phyloP scores from a whole-genome alignment of 139 green algal genomes.

The Limnomonas spitsbergensis region DNA sequence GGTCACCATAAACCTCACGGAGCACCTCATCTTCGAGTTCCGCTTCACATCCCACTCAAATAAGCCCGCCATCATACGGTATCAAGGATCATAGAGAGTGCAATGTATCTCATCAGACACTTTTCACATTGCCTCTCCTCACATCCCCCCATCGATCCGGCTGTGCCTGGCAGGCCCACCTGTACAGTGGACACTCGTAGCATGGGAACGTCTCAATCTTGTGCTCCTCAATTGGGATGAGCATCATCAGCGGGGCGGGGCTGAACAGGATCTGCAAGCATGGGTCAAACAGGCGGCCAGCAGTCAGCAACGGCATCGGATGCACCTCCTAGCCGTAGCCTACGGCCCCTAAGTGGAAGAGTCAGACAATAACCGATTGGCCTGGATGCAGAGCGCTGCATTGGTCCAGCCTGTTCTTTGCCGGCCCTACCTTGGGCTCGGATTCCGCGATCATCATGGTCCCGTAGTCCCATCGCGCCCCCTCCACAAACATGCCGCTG shows the following conservation, averaged over 20 bases:
- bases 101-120: too few species aligned
- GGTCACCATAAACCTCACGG: slow-evolving; percentile 49
- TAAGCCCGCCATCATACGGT: too few species aligned
- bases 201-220: slow-evolving; percentile 44
- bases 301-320: slow-evolving; percentile 39
- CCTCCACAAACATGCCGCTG: slow-evolving; percentile 77
- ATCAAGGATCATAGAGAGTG: too few species aligned
- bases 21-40: too few species aligned
- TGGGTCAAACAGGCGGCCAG: slow-evolving; percentile 39
- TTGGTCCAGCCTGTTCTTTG: not conserved
- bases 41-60: too few species aligned
- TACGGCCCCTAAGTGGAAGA: too few species aligned
- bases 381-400: not conserved
- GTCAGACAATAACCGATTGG: too few species aligned
- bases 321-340: too few species aligned
- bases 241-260: slow-evolving; percentile 56
- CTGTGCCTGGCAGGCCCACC: too few species aligned
- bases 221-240: slow-evolving; percentile 41
- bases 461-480: slow-evolving; percentile 55
- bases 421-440: slow-evolving; percentile 72
- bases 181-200: slow-evolving; percentile 72
- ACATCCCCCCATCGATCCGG: too few species aligned
- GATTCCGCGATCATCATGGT: slow-evolving; percentile 57
- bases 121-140: too few species aligned
- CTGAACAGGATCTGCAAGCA: slow-evolving; percentile 58